Evolutionary conservation across 805 yeast species (phyloP).

Genomic region (Metschnikowia lachancei): DNA sequence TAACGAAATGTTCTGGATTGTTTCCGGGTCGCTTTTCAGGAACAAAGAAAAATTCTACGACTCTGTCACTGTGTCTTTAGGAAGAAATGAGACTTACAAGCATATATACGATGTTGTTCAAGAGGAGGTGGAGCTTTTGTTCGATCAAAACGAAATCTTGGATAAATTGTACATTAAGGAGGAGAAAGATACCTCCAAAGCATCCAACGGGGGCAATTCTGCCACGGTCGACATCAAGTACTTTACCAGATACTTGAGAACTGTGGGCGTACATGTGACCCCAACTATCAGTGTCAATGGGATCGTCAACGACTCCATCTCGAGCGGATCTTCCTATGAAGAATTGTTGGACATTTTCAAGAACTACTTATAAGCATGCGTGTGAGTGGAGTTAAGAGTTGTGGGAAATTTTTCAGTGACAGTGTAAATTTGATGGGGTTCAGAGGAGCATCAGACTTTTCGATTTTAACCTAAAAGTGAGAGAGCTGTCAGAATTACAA

Average conservation of each 20-base stretch:
- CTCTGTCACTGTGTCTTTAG: slow-evolving; percentile 49
- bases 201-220: slow-evolving; percentile 54
- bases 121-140: slow-evolving; percentile 28
- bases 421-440: no score
- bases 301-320: slow-evolving; percentile 52
- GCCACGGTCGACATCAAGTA: slow-evolving; percentile 65
- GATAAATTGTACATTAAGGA: slow-evolving; percentile 37
- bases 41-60: slow-evolving; percentile 60
- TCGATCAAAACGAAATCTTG: slow-evolving; percentile 31
- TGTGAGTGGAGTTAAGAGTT: no score
- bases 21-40: slow-evolving; percentile 54
- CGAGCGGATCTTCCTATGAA: slow-evolving; percentile 56
- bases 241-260: slow-evolving; percentile 69
- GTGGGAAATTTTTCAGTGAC: no score
- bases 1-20: slow-evolving; percentile 41
- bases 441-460: no score
- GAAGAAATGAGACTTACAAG: slow-evolving; percentile 55
- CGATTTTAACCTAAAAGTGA: no score
- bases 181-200: slow-evolving; percentile 22
- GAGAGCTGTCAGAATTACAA: no score
- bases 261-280: slow-evolving; percentile 78
- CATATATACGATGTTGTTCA: slow-evolving; percentile 35
- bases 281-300: slow-evolving; percentile 79
- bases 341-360: slow-evolving; percentile 43
- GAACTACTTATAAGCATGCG: slow-evolving; percentile 1